Evolutionary conservation across 2,329 filamentous ascomycete genomes (phyloP).

Genomic region (Aspergillus pseudoviridinutans): DNA sequence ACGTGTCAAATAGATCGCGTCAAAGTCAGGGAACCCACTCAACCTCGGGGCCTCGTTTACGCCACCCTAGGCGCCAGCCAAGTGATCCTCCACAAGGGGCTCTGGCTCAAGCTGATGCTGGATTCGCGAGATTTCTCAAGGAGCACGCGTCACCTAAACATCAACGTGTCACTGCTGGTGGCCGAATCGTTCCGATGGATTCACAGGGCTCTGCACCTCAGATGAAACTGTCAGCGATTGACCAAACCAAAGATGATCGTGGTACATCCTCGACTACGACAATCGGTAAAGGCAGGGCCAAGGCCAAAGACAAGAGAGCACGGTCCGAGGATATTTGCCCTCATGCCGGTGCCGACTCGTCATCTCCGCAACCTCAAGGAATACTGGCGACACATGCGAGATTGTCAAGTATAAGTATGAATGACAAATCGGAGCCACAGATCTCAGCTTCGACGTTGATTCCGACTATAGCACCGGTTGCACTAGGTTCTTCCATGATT

Average conservation of each 20-base stretch:
- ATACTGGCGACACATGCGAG: not conserved
- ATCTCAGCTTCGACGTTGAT: conserved; percentile 3
- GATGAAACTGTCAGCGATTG: conserved; percentile 27
- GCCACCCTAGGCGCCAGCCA: conserved; percentile 28
- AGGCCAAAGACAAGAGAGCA: not conserved
- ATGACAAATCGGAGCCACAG: not conserved
- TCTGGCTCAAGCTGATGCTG: conserved; percentile 34
- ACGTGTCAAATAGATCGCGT: conserved; percentile 18
- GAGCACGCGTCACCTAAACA: conserved; percentile 47
- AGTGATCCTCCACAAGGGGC: conserved; percentile 29
- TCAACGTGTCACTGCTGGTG: conserved; percentile 47
- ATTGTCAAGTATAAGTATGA: not conserved
- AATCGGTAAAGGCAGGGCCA: conserved; percentile 2
- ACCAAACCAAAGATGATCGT: conserved; percentile 6
- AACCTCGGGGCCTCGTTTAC: conserved; percentile 12
- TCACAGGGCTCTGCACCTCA: conserved; percentile 32
- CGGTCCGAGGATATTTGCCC: not conserved
- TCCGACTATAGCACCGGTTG: conserved; percentile 7
- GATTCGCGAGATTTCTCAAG: conserved; percentile 45
- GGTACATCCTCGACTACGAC: not conserved
- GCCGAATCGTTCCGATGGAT: conserved; percentile 47
- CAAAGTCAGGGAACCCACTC: conserved; percentile 15
- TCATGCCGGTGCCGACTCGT: not conserved
- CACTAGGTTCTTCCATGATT: conserved; percentile 8
- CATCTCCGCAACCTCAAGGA: not conserved